phyloP scores from a whole-genome alignment of 768 basidiomycete species.

The Boletus fagicola region DNA sequence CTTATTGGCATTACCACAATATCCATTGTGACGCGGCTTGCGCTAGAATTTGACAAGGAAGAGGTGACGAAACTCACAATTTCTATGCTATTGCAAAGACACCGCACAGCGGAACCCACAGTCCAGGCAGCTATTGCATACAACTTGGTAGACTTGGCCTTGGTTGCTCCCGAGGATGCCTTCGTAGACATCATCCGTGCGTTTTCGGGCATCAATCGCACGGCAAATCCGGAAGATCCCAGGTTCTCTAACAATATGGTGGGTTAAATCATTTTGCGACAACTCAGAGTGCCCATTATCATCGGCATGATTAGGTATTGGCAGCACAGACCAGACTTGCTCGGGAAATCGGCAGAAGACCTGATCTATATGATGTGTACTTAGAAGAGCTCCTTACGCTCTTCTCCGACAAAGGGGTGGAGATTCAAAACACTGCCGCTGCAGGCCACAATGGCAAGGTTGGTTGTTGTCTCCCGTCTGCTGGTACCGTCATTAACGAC shows the following conservation, averaged over 20 bases:
- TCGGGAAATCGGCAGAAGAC: slow-evolving; percentile 67
- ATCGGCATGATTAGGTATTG: slow-evolving; percentile 53
- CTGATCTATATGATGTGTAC: slow-evolving; percentile 78
- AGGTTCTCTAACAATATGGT: slow-evolving; percentile 90
- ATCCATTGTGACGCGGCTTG: slow-evolving; percentile 83
- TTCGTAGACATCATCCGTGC: slow-evolving; percentile 83
- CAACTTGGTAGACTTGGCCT: slow-evolving; percentile 86
- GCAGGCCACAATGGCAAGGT: slow-evolving; percentile 69
- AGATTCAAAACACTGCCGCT: slow-evolving; percentile 79
- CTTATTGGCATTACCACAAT: slow-evolving; percentile 89
- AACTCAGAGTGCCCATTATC: not conserved
- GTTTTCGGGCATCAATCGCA: slow-evolving; percentile 81
- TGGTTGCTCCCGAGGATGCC: slow-evolving; percentile 70
- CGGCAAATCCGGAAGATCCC: slow-evolving; percentile 86
- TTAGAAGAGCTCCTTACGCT: slow-evolving; percentile 81
- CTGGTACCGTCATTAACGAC: slow-evolving; percentile 6
- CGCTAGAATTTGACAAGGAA: slow-evolving; percentile 81
- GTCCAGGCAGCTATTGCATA: slow-evolving; percentile 91
- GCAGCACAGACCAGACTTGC: slow-evolving; percentile 90
- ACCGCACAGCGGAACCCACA: slow-evolving; percentile 79
- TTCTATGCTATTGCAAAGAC: slow-evolving; percentile 88
- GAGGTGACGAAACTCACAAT: slow-evolving; percentile 88
- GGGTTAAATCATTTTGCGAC: not conserved
- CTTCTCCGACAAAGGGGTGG: slow-evolving; percentile 88
- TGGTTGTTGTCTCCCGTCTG: slow-evolving; percentile 12